Base-by-base conservation (phyloP, 805 yeast genomes). In the Suhomyces xylopsoci region DNA sequence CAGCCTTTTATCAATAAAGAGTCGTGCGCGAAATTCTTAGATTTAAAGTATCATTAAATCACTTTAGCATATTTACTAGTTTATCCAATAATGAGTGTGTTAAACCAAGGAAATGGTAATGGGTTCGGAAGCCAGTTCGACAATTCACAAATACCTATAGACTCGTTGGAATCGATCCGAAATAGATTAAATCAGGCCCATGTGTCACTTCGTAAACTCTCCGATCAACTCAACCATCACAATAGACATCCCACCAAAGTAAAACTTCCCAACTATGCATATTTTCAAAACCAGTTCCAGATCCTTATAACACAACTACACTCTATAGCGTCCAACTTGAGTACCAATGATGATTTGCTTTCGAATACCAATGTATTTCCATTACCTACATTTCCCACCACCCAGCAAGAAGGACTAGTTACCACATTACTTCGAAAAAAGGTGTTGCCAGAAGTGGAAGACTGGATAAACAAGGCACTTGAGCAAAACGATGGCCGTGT, bases 361-460 rank as follows among this genome's bases (percentile, higher is more conserved):
- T 78, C 79, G 45, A 69, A 81, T 5, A 84, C 96, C 0, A 90
- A 88, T 49, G 92, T 85, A 1, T 93, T 82, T 62, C 99, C 99
- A 1, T 73, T 89, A 50, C 87, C 92, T 0, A 79, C 80, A 19
- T 94, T 93, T 65, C 97, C 97, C 7, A 82, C 96, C 0, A 81
- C 90, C 0, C 87, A 89, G 44, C 92, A 89, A 57, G 92, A 88
- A 61, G 88, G 90, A 2, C 76, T 94, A 34, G 71, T 92, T 48
- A 88, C 96, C 0, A 91, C 97, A 0, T 73, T 94, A 54, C 68
- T 94, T 54, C 79, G 98, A 53, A 94, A 92, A 66, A 93, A 92
- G 65, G 86, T 87, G 48, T 73, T 89, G 9, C 98, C 99, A 0
- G 97, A 92, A 56, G 96, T 93, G 2, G 88, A 84, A 49, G 88